Percentiles rank a stretch among this genome's conserved stretches.
phyloP scores from a whole-genome alignment of 768 basidiomycete species.

The Kwoniella shandongensis region DNA sequence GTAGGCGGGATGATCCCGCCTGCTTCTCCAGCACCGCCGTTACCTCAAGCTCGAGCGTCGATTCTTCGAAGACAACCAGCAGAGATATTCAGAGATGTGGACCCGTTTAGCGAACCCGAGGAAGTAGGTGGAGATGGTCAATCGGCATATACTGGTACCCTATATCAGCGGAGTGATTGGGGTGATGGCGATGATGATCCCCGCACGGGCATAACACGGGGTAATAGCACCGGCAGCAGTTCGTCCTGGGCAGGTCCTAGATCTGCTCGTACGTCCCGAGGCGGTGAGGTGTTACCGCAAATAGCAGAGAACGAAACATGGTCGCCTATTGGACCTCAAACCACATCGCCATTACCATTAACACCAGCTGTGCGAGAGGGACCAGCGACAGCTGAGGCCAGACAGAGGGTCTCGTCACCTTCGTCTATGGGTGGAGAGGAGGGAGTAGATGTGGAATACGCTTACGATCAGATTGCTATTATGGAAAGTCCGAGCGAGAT shows the following conservation, averaged over 20 bases:
- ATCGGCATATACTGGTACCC: conserved; percentile 7
- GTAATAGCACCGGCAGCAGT: too few species aligned
- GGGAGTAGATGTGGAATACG: conserved; percentile 3
- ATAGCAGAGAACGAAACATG: too few species aligned
- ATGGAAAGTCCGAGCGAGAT: conserved; percentile 12
- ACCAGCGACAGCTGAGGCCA: too few species aligned
- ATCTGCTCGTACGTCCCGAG: too few species aligned
- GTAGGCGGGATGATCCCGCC: too few species aligned
- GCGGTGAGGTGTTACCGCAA: too few species aligned
- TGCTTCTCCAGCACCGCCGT: conserved; percentile 3
- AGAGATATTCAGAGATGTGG: neutral
- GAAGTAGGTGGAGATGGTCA: conserved; percentile 1
- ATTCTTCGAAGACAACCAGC: neutral
- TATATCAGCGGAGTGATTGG: conserved; percentile 27
- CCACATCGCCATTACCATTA: too few species aligned
- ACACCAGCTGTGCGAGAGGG: too few species aligned
- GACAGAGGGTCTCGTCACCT: too few species aligned
- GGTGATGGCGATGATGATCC: conserved; percentile 7
- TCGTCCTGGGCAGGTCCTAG: conserved; percentile 16
- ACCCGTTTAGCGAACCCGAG: conserved; percentile 1
- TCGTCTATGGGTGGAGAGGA: too few species aligned
- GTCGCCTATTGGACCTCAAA: too few species aligned
- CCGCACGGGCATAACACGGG: neutral
- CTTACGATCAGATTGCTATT: conserved; percentile 3
- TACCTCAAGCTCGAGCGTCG: conserved; percentile 3